phyloP scores from a whole-genome alignment of 1,139 yeast species.

The Saccharomyces hybrid region DNA sequence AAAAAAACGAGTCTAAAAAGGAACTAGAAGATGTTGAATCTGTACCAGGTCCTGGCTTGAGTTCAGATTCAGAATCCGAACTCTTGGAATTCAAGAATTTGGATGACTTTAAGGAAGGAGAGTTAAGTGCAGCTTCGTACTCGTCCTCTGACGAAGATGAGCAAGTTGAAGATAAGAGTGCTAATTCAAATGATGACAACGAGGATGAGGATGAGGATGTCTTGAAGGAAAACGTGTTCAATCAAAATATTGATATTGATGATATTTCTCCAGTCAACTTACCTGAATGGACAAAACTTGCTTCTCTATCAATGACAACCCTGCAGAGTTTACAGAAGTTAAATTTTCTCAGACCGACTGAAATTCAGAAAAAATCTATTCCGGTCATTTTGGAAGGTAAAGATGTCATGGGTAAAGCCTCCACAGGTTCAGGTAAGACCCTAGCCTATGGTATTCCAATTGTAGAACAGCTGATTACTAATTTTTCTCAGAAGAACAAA shows the following conservation, averaged over 20 bases:
- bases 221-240: slow-evolving; percentile 21
- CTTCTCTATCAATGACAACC: slow-evolving; percentile 43
- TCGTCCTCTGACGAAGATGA: slow-evolving; percentile 20
- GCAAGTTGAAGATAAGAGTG: slow-evolving; percentile 6
- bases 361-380: slow-evolving; percentile 70
- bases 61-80: slow-evolving; percentile 13
- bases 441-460: slow-evolving; percentile 95
- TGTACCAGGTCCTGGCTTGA: neutral
- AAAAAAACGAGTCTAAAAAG: slow-evolving; percentile 12
- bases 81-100: slow-evolving; percentile 21
- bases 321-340: slow-evolving; percentile 52
- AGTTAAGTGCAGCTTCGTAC: slow-evolving; percentile 19
- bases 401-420: slow-evolving; percentile 91
- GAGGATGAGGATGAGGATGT: slow-evolving; percentile 14
- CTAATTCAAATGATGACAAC: slow-evolving; percentile 7
- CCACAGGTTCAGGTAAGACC: slow-evolving; percentile 97
- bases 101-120: slow-evolving; percentile 24
- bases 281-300: slow-evolving; percentile 51
- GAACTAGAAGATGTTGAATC: slow-evolving; percentile 8
- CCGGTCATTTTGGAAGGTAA: slow-evolving; percentile 66
- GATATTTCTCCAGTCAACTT: slow-evolving; percentile 34
- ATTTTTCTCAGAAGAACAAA: slow-evolving; percentile 11
- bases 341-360: slow-evolving; percentile 69
- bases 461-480: slow-evolving; percentile 50
- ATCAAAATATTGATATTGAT: slow-evolving; percentile 23